Conservation (phyloP, 2,329 filamentous ascomycete genomes). For the Ophiostoma pallidulum region DNA sequence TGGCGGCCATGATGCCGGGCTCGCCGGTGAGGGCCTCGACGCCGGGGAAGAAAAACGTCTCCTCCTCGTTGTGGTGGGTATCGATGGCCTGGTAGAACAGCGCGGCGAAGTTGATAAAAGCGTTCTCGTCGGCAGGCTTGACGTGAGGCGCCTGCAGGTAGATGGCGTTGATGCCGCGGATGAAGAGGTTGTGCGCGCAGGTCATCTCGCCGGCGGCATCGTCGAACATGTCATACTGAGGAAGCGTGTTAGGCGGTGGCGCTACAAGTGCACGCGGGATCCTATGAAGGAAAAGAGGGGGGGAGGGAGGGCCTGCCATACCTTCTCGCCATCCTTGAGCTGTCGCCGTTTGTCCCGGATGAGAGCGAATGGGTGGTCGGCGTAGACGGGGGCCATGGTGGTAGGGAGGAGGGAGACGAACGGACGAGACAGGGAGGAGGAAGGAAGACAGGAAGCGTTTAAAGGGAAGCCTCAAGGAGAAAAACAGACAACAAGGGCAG, state of each 20-base stretch:
- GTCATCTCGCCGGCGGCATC: constrained; percentile 24
- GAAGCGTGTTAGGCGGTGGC: not conserved
- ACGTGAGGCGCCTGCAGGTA: constrained; percentile 28
- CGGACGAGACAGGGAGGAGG: too few relatives aligned
- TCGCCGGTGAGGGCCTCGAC: constrained; percentile 23
- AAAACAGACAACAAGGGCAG: too few relatives aligned
- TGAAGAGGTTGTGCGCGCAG: constrained; percentile 24
- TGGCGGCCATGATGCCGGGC: constrained; percentile 23
- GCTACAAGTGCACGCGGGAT: too few relatives aligned
- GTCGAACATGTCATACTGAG: constrained; percentile 23
- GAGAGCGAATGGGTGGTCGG: constrained; percentile 21
- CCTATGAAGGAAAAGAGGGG: too few relatives aligned
- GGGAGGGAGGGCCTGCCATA: not conserved
- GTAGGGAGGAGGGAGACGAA: too few relatives aligned
- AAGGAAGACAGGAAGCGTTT: too few relatives aligned
- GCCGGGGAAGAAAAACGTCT: constrained; percentile 24
- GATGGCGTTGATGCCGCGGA: constrained; percentile 23
- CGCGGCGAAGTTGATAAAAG: constrained; percentile 23
- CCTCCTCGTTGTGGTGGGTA: constrained; percentile 27
- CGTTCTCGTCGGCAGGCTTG: constrained; percentile 24
- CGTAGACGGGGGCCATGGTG: constrained; percentile 20
- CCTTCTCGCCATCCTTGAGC: constrained; percentile 1
- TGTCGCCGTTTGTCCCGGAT: constrained; percentile 12
- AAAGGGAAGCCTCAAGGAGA: too few relatives aligned
- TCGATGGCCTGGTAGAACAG: constrained; percentile 20